Percentiles rank a stretch among this genome's conserved stretches.
These are phyloP conservation scores for Helicosporidium sp. DNA, from an alignment of 139 green algal species.

Conservation along the genomic window DNA sequence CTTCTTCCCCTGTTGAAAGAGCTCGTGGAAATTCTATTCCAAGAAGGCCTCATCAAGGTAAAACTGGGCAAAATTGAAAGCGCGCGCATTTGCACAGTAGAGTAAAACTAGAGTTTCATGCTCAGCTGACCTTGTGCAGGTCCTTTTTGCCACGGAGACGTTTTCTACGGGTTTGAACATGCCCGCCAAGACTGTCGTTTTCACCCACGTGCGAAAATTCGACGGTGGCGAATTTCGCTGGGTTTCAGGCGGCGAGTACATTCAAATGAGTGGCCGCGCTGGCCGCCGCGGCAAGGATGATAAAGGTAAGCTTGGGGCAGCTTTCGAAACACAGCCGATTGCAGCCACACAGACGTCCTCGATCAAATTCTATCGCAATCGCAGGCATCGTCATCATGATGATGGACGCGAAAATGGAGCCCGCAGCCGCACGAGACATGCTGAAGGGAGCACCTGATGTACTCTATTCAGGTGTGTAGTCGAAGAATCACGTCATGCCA, in stretches of 20 bases:
- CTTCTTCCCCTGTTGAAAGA: slow-evolving; percentile 66
- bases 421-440: slow-evolving; percentile 49
- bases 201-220: slow-evolving; percentile 54
- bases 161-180: slow-evolving; percentile 74
- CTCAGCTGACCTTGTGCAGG: too few relatives aligned
- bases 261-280: slow-evolving; percentile 67
- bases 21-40: slow-evolving; percentile 63
- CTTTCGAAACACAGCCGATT: background rate
- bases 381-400: slow-evolving; percentile 69
- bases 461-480: slow-evolving; percentile 25
- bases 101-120: too few relatives aligned
- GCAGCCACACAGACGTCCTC: too few relatives aligned
- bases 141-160: slow-evolving; percentile 68
- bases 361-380: background rate
- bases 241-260: slow-evolving; percentile 55
- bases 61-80: too few relatives aligned
- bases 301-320: slow-evolving; percentile 8
- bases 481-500: too few relatives aligned
- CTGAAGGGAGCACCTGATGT: slow-evolving; percentile 49
- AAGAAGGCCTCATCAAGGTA: slow-evolving; percentile 51
- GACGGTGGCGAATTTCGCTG: slow-evolving; percentile 44
- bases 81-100: too few relatives aligned
- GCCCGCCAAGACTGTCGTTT: slow-evolving; percentile 61
- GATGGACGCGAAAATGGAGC: slow-evolving; percentile 65
- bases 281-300: slow-evolving; percentile 54